phyloP scores from a whole-genome alignment of 2,329 filamentous ascomycete genomes.

The Alternaria novae-zelandiae region DNA sequence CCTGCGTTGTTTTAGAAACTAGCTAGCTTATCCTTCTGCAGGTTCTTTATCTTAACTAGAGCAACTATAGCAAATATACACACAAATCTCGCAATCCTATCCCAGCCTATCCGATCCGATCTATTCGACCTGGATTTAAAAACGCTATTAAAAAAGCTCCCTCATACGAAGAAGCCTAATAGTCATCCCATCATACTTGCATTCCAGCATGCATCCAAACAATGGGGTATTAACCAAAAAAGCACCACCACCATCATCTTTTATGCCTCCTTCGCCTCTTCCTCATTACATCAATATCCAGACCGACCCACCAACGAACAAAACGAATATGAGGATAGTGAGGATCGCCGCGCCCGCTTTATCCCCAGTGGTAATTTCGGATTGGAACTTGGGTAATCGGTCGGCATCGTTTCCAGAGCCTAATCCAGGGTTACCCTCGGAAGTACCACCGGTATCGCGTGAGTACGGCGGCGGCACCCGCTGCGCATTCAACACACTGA shows the following conservation, averaged over 20 bases:
- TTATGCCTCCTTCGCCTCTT: too few relatives aligned
- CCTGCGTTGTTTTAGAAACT: too few relatives aligned
- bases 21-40: too few relatives aligned
- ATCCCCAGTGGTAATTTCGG: constrained; percentile 46
- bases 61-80: constrained; percentile 1
- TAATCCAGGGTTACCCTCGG: constrained; percentile 52
- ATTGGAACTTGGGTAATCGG: constrained; percentile 23
- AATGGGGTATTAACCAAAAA: background rate
- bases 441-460: constrained; percentile 59
- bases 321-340: constrained; percentile 42
- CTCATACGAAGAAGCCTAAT: background rate
- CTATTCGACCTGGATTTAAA: background rate
- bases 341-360: constrained; percentile 53
- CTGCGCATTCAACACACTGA: constrained; percentile 54
- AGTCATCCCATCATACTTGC: background rate
- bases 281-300: constrained; percentile 6
- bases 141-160: background rate
- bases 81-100: background rate
- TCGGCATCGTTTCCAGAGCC: constrained; percentile 39
- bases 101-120: background rate
- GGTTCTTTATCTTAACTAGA: too few relatives aligned
- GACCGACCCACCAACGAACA: background rate
- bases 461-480: constrained; percentile 52
- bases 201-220: background rate
- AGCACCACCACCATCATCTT: background rate